These are phyloP conservation scores for Capsella bursapastoris DNA, from an alignment of 345 rosid species.

Conservation along the genomic window DNA sequence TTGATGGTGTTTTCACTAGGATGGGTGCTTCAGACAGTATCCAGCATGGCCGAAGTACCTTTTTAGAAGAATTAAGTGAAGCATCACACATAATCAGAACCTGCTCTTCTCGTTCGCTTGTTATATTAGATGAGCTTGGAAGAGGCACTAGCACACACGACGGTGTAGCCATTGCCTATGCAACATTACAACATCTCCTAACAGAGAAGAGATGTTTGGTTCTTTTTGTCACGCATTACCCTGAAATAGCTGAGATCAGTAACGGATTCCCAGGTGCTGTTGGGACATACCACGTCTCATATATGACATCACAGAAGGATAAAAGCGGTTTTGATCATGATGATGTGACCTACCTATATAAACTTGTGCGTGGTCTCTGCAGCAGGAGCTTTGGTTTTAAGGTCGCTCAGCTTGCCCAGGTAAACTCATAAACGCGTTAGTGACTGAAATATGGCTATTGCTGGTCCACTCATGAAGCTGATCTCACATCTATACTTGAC, in stretches of 20 bases:
- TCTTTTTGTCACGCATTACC: slow-evolving; percentile 96
- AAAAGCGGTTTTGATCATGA: slow-evolving; percentile 49
- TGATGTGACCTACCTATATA: slow-evolving; percentile 86
- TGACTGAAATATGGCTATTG: background rate
- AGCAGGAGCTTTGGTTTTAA: slow-evolving; percentile 88
- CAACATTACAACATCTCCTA: slow-evolving; percentile 78
- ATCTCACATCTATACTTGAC: slow-evolving; percentile 17
- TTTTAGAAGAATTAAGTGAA: slow-evolving; percentile 91
- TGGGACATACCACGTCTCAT: slow-evolving; percentile 86
- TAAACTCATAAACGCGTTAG: slow-evolving; percentile 14
- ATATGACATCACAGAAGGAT: slow-evolving; percentile 59
- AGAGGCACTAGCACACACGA: slow-evolving; percentile 97
- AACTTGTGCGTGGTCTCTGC: slow-evolving; percentile 82
- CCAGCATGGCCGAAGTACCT: slow-evolving; percentile 92
- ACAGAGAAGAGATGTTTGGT: slow-evolving; percentile 70
- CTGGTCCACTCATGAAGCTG: slow-evolving; percentile 27
- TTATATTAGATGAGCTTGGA: slow-evolving; percentile 93
- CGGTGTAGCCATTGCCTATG: slow-evolving; percentile 92
- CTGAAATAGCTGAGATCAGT: slow-evolving; percentile 71
- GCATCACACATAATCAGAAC: slow-evolving; percentile 72
- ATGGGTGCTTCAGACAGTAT: slow-evolving; percentile 98
- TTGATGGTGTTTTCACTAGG: slow-evolving; percentile 84
- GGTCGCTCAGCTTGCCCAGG: slow-evolving; percentile 95
- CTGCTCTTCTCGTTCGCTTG: slow-evolving; percentile 75
- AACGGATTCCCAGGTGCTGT: slow-evolving; percentile 59